A percentile compares a stretch with the other conserved stretches of the same genome.
Evolutionary conservation across 2,329 filamentous ascomycete genomes (phyloP).

Genomic region (Xylaria sp.): DNA sequence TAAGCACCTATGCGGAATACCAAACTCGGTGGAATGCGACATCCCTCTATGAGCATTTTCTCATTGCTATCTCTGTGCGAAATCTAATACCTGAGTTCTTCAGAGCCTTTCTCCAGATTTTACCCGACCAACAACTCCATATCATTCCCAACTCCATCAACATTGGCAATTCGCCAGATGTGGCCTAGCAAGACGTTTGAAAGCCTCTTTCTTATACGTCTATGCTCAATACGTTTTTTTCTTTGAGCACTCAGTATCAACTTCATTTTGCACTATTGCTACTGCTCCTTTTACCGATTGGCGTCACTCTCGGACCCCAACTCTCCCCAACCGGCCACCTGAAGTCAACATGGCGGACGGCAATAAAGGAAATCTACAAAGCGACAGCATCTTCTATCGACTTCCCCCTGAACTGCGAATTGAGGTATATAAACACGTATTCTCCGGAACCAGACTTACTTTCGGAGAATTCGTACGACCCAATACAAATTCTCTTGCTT

Average conservation of each 20-base stretch:
- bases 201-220: background rate
- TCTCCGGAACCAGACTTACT: background rate
- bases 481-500: background rate
- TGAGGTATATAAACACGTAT: background rate
- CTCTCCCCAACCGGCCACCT: background rate
- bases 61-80: too few species aligned
- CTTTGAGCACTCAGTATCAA: background rate
- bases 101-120: too few species aligned
- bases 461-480: background rate
- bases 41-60: too few species aligned
- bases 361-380: background rate
- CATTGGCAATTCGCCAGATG: background rate
- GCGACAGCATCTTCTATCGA: background rate
- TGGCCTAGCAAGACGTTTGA: background rate
- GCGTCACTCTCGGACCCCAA: background rate
- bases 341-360: background rate
- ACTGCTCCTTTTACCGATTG: background rate
- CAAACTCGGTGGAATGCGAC: too few species aligned
- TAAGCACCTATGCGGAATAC: too few species aligned
- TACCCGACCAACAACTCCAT: background rate
- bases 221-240: too few species aligned
- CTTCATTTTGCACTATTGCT: background rate
- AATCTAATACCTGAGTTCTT: background rate
- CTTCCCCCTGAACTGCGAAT: constrained; percentile 2
- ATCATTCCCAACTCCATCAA: background rate